phyloP scores from a whole-genome alignment of 75 land plant species.

The Sequoia sempervirens region DNA sequence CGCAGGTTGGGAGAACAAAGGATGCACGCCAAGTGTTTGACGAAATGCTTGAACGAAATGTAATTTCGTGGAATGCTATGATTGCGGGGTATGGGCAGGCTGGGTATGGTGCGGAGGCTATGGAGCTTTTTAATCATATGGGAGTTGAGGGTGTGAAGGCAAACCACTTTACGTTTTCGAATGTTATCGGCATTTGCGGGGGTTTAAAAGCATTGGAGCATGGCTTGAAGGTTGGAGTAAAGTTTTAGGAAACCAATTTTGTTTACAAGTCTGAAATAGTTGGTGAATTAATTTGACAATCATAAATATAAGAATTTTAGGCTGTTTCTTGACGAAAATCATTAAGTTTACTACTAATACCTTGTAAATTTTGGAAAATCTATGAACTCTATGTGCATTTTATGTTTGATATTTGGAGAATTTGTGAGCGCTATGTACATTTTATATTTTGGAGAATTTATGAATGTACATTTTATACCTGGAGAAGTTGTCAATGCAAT shows the following conservation, averaged over 20 bases:
- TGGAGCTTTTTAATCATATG: slow-evolving; percentile 38
- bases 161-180: slow-evolving; percentile 29
- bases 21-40: slow-evolving; percentile 45
- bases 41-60: slow-evolving; percentile 29
- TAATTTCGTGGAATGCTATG: slow-evolving; percentile 67
- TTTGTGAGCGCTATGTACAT: too few species aligned
- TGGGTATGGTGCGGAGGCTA: slow-evolving; percentile 31
- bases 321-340: background rate
- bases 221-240: slow-evolving; percentile 17
- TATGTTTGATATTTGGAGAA: background rate
- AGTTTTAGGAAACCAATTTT: background rate
- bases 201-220: slow-evolving; percentile 33
- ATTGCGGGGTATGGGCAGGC: slow-evolving; percentile 58
- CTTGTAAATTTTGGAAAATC: background rate
- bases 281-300: background rate
- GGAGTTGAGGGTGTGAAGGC: slow-evolving; percentile 16
- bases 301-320: background rate
- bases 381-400: background rate
- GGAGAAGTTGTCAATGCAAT: background rate
- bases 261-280: background rate
- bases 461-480: background rate
- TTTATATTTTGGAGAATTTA: background rate
- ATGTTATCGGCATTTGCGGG: slow-evolving; percentile 32
- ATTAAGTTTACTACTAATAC: background rate
- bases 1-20: slow-evolving; percentile 34